A percentile compares a stretch with the other conserved stretches of the same genome.
Evolutionary conservation across 257 asterid species (phyloP).

Genomic region (Solanum tarapatanum): DNA sequence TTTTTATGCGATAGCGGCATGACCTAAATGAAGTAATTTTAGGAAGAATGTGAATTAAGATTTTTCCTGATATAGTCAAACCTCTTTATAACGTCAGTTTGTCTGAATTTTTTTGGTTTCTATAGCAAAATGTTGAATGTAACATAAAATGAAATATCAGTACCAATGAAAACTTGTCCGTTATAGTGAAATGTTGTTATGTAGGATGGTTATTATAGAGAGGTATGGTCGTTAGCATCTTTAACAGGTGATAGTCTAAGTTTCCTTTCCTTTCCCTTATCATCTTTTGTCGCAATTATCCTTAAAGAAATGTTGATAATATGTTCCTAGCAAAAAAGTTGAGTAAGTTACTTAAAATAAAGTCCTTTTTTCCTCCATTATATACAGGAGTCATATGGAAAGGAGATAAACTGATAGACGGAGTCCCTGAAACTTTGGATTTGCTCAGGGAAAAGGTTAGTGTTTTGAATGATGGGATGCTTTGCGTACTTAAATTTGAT

Average conservation of each 20-base stretch:
- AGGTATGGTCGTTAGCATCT: neutral
- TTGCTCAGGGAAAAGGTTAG: constrained; percentile 84
- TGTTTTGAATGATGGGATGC: neutral
- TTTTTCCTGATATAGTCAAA: neutral
- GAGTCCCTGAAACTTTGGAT: constrained; percentile 98
- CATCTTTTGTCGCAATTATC: neutral
- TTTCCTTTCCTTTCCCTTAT: neutral
- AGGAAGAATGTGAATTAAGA: neutral
- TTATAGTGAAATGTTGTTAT: neutral
- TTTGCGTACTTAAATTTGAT: neutral
- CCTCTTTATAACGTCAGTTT: neutral
- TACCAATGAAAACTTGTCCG: neutral
- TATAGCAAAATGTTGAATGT: neutral
- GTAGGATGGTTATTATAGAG: neutral
- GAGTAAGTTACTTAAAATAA: neutral
- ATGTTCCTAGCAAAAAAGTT: neutral
- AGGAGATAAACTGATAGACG: constrained; percentile 89
- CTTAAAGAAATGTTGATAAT: neutral
- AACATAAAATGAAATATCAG: neutral
- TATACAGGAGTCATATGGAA: constrained; percentile 92
- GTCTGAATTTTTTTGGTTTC: neutral
- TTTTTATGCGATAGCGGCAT: neutral
- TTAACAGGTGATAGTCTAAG: neutral
- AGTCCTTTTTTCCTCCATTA: neutral
- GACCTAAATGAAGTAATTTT: neutral